Percentiles rank a stretch among this genome's conserved stretches.
Evolutionary conservation across 2,329 filamentous ascomycete genomes (phyloP).

Genomic region (Cordyceps cicadae): DNA sequence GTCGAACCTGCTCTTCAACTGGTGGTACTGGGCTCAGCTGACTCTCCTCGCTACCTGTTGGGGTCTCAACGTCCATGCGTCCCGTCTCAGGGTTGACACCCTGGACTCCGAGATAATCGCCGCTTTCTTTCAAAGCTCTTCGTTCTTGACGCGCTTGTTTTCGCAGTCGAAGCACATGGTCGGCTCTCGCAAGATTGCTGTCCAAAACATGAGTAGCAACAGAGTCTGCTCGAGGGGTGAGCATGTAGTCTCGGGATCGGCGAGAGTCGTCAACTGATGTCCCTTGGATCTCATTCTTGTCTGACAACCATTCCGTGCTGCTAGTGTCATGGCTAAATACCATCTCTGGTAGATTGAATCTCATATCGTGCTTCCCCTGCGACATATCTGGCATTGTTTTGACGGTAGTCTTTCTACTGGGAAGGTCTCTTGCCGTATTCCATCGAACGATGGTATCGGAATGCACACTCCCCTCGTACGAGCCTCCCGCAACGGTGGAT

Average conservation of each 20-base stretch:
- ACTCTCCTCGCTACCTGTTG: constrained; percentile 38
- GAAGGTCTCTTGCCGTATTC: constrained; percentile 27
- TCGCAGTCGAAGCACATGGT: constrained; percentile 23
- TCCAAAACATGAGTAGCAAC: constrained; percentile 9
- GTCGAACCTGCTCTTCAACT: constrained; percentile 25
- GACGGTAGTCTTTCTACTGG: constrained; percentile 4
- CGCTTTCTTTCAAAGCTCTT: constrained; percentile 41
- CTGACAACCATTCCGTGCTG: background rate
- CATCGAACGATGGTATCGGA: constrained; percentile 27
- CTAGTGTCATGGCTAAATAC: background rate
- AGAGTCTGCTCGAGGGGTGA: background rate
- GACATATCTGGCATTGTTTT: background rate
- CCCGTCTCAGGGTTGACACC: constrained; percentile 51
- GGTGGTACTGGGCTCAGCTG: constrained; percentile 17
- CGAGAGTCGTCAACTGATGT: background rate
- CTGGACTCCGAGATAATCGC: constrained; percentile 51
- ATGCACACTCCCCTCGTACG: constrained; percentile 13
- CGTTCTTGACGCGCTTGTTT: constrained; percentile 28
- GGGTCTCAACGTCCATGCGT: constrained; percentile 41
- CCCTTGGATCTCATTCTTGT: background rate
- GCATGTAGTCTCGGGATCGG: background rate
- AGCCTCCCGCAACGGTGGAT: constrained; percentile 13
- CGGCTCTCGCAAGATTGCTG: constrained; percentile 13
- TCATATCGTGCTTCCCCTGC: background rate
- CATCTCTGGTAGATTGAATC: constrained; percentile 1